Evolutionary conservation across 345 rosid genomes (phyloP), one percentile per base, ranked within the genome.

Genomic region (Reutealis trisperma): DNA sequence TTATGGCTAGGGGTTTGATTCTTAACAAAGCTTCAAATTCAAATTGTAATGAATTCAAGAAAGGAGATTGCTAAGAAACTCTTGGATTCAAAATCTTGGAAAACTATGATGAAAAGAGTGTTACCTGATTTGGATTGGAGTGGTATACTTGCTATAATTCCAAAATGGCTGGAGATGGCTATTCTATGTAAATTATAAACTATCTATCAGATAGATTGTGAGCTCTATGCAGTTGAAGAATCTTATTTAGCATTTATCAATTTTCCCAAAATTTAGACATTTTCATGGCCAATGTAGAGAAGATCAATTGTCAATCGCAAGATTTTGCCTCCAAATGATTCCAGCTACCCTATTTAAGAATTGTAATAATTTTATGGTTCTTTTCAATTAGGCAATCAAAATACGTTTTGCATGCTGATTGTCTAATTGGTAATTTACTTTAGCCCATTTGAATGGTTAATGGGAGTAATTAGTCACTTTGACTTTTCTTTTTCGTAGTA

Each of bases 211-310:
- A 37, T 37, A 24, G 22, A 22, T 21, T n/a, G 4, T 4, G 1
- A 65, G 68, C 68, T 64, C 68, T n/a, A 47, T 7, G 6, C 59
- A 55, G n/a, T 70, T 70, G 16, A 21, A 70, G 59, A 70, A 19
- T 25, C 73, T 27, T 49, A 11, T 41, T 34, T 19, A 18, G 73
- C 16, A 19, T 41, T 25, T 70, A 52, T 41, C 9, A 10, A 22
- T 5, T 41, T 22, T 7, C n/a, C 8, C 18, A 42, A 60, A 25
- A 7, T 22, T 8, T n/a, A 37, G 44, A 45, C 14, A 25, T 9
- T 63, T 25, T 61, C 58, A 45, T 47, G 3, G 16, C 32, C 25
- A 47, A 13, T 72, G 30, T 6, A 19, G n/a, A 69, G 41, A 16
- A 45, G 25, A 21, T 74, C 19, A 16, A 49, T 47, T 47, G 19